Conservation (phyloP, 495 filamentous ascomycete genomes). For the Thozetella sp. region DNA sequence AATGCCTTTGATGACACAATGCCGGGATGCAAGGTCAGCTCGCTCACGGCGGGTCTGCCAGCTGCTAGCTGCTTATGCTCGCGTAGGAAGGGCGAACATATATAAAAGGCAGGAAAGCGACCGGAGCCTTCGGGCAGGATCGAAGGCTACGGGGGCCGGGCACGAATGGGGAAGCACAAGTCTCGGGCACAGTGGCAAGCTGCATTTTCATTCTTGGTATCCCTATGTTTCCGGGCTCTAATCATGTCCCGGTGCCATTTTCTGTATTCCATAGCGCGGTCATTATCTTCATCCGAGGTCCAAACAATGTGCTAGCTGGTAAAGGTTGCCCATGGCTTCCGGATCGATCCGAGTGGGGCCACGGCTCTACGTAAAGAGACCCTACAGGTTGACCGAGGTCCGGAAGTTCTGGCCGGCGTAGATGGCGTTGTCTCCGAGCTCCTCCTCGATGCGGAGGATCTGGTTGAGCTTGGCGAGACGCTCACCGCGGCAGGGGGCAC, state of each 20-base stretch:
- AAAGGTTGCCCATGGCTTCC: constrained; percentile 7
- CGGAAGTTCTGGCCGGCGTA: constrained; percentile 93
- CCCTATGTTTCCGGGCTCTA: neutral
- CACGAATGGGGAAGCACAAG: neutral
- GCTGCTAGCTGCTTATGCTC: too few species aligned
- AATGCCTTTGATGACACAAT: too few species aligned
- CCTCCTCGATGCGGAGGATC: constrained; percentile 99
- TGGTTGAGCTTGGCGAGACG: constrained; percentile 99
- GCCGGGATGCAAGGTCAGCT: too few species aligned
- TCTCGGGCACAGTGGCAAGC: neutral
- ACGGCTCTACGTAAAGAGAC: neutral
- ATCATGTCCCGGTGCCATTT: constrained; percentile 20
- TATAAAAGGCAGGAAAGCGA: too few species aligned
- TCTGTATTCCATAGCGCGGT: constrained; percentile 22
- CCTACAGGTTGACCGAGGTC: constrained; percentile 83
- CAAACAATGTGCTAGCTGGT: constrained; percentile 11
- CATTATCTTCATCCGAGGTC: constrained; percentile 18
- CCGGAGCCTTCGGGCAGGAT: neutral
- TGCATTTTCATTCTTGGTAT: neutral
- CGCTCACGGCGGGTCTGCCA: too few species aligned
- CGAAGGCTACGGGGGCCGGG: neutral
- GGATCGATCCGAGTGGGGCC: constrained; percentile 14
- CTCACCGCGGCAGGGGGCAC: constrained; percentile 93
- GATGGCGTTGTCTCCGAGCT: constrained; percentile 88
- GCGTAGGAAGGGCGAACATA: too few species aligned